Conservation (phyloP, 225 moss, liverwort and hornwort species). For the Bryum argenteum region DNA sequence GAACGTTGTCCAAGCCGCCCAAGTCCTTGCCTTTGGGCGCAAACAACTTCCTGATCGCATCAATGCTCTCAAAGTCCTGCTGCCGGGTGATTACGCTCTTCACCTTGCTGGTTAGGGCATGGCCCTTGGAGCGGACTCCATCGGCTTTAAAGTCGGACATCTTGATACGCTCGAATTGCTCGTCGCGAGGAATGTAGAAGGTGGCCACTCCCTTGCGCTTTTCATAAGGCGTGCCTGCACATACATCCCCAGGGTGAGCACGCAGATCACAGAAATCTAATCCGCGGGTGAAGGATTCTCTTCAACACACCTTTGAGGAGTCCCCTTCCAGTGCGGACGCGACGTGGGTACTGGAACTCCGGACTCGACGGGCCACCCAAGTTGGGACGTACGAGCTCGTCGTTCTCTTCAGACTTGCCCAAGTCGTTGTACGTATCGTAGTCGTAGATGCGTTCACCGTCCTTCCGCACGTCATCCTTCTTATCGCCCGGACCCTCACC, state of each 20-base stretch:
- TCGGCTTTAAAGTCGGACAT: conserved; percentile 45
- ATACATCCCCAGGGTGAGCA: not conserved
- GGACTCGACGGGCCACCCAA: conserved; percentile 25
- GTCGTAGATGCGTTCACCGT: conserved; percentile 38
- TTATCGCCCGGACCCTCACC: conserved; percentile 31
- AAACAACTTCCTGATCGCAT: conserved; percentile 26
- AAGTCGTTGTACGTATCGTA: conserved; percentile 42
- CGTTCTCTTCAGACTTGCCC: conserved; percentile 32
- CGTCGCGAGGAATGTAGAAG: conserved; percentile 48
- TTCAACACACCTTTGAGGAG: conserved; percentile 14
- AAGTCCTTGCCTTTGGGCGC: conserved; percentile 38
- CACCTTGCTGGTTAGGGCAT: conserved; percentile 14
- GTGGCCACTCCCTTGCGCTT: conserved; percentile 22
- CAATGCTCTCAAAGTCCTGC: conserved; percentile 23
- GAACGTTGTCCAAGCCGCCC: conserved; percentile 41
- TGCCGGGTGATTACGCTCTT: conserved; percentile 22
- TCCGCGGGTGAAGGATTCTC: too few species aligned
- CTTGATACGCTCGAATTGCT: conserved; percentile 43
- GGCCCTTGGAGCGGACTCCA: conserved; percentile 31
- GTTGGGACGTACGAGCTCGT: conserved; percentile 35
- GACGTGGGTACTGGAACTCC: conserved; percentile 42
- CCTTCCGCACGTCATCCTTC: conserved; percentile 19
- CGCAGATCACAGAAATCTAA: too few species aligned
- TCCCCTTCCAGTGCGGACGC: conserved; percentile 40
- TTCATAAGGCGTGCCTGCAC: conserved; percentile 37